Percentiles rank a stretch among this genome's conserved stretches.
Conservation (phyloP, 306 rosid genomes). For the Castanea crenata region DNA sequence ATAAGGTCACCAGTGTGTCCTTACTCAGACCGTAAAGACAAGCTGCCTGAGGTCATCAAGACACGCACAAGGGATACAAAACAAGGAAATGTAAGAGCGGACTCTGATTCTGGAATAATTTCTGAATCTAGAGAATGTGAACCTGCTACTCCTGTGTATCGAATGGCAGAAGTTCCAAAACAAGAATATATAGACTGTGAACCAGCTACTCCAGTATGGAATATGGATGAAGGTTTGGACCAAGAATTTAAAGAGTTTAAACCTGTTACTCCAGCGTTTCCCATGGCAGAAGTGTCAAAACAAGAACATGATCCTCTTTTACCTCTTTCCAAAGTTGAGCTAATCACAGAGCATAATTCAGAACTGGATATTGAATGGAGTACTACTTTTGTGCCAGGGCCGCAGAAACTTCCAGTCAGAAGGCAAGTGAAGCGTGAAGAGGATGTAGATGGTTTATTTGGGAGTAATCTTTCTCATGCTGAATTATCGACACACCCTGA, state of each 20-base stretch:
- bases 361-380: constrained; percentile 64
- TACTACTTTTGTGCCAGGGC: constrained; percentile 49
- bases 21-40: constrained; percentile 44
- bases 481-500: constrained; percentile 34
- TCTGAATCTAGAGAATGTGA: constrained; percentile 46
- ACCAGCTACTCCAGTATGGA: constrained; percentile 56
- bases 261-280: constrained; percentile 53
- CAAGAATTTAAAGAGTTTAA: constrained; percentile 43
- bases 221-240: constrained; percentile 39
- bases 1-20: constrained; percentile 90
- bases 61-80: constrained; percentile 35
- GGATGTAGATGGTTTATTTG: constrained; percentile 50
- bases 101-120: constrained; percentile 51
- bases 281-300: constrained; percentile 42
- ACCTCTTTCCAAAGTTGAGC: constrained; percentile 63
- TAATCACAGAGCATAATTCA: constrained; percentile 49
- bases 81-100: constrained; percentile 51
- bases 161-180: constrained; percentile 40
- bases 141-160: constrained; percentile 56
- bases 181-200: constrained; percentile 41
- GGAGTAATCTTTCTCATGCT: constrained; percentile 27
- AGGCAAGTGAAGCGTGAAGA: constrained; percentile 73
- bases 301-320: constrained; percentile 68
- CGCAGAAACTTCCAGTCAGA: constrained; percentile 75
- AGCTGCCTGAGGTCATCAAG: constrained; percentile 40